phyloP scores from a whole-genome alignment of 495 filamentous ascomycete genomes.

The Aspergillus homomorphus region DNA sequence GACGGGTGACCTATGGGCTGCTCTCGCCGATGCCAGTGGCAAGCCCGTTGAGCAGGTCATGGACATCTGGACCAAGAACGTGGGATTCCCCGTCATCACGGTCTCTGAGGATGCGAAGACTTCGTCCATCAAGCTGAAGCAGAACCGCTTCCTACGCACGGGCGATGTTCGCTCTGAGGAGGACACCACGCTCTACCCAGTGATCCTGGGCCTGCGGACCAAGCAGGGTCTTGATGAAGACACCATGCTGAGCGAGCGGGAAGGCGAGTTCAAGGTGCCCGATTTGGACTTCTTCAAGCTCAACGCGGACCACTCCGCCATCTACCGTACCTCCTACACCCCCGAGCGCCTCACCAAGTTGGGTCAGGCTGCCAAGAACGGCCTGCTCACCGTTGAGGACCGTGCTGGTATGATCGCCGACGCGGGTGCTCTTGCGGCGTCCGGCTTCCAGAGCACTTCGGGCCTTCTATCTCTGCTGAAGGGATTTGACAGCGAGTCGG shows the following conservation, averaged over 20 bases:
- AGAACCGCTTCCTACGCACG: conserved; percentile 67
- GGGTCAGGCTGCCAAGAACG: conserved; percentile 74
- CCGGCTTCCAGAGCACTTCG: conserved; percentile 91
- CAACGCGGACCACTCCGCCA: conserved; percentile 63
- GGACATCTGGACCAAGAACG: conserved; percentile 68
- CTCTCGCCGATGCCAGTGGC: conserved; percentile 84
- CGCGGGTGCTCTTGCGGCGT: conserved; percentile 83
- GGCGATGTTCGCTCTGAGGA: conserved; percentile 65
- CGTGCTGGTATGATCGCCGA: conserved; percentile 95
- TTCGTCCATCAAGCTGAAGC: conserved; percentile 54
- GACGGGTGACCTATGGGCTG: conserved; percentile 88
- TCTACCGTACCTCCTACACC: conserved; percentile 63
- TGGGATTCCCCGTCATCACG: conserved; percentile 63
- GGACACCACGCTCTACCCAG: conserved; percentile 67
- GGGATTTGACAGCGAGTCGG: conserved; percentile 75
- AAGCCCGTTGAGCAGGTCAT: conserved; percentile 77
- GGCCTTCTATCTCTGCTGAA: conserved; percentile 81
- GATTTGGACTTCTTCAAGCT: conserved; percentile 65
- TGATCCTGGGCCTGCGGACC: conserved; percentile 59
- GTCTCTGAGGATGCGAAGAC: conserved; percentile 52
- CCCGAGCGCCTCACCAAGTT: conserved; percentile 60
- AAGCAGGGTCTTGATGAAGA: conserved; percentile 56
- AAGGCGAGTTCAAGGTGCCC: conserved; percentile 65
- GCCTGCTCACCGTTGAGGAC: conserved; percentile 87
- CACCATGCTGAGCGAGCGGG: conserved; percentile 66